Evolutionary conservation across 257 asterid species (phyloP), one percentile per base, ranked within the genome.

Genomic region (Solanum pinnatisectum): DNA sequence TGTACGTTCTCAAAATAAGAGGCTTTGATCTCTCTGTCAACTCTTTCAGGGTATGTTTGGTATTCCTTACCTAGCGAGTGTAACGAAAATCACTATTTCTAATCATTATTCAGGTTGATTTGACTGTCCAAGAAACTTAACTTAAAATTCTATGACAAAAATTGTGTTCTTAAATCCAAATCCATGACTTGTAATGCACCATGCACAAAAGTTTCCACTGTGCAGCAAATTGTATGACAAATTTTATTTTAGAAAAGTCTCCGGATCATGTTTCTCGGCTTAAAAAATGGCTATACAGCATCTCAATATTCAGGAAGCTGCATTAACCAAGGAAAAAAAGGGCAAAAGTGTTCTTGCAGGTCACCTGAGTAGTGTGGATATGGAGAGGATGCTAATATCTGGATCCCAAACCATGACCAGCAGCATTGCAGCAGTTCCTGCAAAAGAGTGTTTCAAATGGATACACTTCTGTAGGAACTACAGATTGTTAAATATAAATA

Each of bases 381-480:
- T 94, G 76, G 99, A 93, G 49, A 97, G 93, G 89, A 96, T 86
- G 89, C 87, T 90, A 90, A 95, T 90, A 85, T 94, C 93, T 90
- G 96, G 96, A 86, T 95, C 90, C 99, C 98, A 97, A 87, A 96
- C 98, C 94, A 95, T 91, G 92, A 94, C 93, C 86, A 97, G 97
- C 89, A 97, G 92, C 96, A 97, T 95, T 16, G 94, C 94, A 92
- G 99, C 98, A 88, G 98, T 97, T 92, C 99, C 98, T 96, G 94
- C 46, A 91, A 90, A 87, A 87, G 33, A 87, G 56, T 59, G 87
- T 60, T 86, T 67, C 81, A 81, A 87, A 79, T 27, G 77, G 70
- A 22, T 59, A 37, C 83, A 22, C 44, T n/a, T 78, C 88, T 78
- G 79, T 73, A 79, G 73, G 68, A 30, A 83, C 49, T 85, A 65